Percentiles rank a stretch among this genome's conserved stretches.
Evolutionary conservation across 345 rosid species (phyloP).

Genomic region (Erodium maritimum): DNA sequence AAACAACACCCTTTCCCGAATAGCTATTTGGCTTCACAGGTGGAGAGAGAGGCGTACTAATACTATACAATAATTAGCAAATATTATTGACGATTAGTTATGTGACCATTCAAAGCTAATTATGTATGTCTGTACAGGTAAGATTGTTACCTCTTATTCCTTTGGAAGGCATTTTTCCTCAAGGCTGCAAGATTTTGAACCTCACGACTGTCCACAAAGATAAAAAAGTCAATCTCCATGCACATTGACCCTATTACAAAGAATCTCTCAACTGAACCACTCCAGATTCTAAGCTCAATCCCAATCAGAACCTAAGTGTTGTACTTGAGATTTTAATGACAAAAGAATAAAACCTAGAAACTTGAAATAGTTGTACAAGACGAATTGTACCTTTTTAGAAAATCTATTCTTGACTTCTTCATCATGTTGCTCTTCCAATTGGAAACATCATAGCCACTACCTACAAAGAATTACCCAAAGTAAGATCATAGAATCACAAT

Average conservation of each 20-base stretch:
- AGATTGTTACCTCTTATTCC: constrained; percentile 40
- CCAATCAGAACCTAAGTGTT: too few species aligned
- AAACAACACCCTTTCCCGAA: constrained; percentile 17
- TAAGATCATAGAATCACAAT: too few species aligned
- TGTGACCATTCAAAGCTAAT: too few species aligned
- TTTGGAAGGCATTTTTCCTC: constrained; percentile 50
- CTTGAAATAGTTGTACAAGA: neutral
- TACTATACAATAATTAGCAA: too few species aligned
- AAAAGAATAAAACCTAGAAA: too few species aligned
- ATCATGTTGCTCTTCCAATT: constrained; percentile 65
- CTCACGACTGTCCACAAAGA: constrained; percentile 60
- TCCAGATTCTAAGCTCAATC: too few species aligned
- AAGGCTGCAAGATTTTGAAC: constrained; percentile 61
- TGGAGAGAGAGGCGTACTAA: neutral
- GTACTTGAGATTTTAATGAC: too few species aligned
- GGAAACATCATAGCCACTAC: constrained; percentile 48
- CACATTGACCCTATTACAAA: too few species aligned
- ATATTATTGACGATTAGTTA: too few species aligned
- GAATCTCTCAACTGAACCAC: neutral
- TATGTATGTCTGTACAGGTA: neutral
- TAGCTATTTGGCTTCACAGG: constrained; percentile 10
- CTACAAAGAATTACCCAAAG: constrained; percentile 19
- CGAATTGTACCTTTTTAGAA: constrained; percentile 49
- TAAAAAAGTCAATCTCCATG: neutral
- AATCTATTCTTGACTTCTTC: constrained; percentile 85